phyloP scores from a whole-genome alignment of 108 stramenopile species.

The Parmales sp. region DNA sequence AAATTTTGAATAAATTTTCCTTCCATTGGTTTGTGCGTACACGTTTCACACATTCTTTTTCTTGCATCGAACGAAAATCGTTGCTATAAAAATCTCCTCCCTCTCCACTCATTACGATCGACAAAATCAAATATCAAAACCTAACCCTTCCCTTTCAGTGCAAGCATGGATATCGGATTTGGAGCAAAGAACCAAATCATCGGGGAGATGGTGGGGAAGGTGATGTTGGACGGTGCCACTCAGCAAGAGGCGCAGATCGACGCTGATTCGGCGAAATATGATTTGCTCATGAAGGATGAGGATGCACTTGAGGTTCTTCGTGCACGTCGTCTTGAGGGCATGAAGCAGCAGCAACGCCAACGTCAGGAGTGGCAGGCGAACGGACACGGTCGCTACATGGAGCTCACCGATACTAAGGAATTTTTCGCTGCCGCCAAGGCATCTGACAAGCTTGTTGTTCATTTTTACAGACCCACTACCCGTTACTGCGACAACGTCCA shows the following conservation, averaged over 20 bases:
- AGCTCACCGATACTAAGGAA: constrained; percentile 55
- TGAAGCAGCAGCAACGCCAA: constrained; percentile 60
- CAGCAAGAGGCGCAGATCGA: constrained; percentile 51
- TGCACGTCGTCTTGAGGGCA: constrained; percentile 52
- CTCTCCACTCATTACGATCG: no score
- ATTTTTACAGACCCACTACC: constrained; percentile 89
- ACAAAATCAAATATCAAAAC: no score
- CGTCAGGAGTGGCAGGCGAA: constrained; percentile 46
- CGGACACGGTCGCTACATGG: constrained; percentile 81
- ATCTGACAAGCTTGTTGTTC: constrained; percentile 71
- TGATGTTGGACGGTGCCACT: constrained; percentile 41
- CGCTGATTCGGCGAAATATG: constrained; percentile 57
- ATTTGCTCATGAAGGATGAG: constrained; percentile 63
- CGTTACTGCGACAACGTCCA: constrained; percentile 86
- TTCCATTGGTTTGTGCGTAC: no score
- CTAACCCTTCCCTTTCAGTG: no score
- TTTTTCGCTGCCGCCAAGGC: constrained; percentile 87
- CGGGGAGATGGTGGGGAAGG: constrained; percentile 48
- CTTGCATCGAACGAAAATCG: no score
- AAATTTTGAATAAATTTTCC: no score
- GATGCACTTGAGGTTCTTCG: constrained; percentile 79
- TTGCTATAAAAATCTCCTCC: no score
- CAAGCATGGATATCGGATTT: constrained; percentile 73
- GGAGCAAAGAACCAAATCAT: constrained; percentile 58
- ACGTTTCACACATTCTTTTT: no score